Conservation (phyloP, 2,329 filamentous ascomycete species). For the Monosporascus ibericus region DNA sequence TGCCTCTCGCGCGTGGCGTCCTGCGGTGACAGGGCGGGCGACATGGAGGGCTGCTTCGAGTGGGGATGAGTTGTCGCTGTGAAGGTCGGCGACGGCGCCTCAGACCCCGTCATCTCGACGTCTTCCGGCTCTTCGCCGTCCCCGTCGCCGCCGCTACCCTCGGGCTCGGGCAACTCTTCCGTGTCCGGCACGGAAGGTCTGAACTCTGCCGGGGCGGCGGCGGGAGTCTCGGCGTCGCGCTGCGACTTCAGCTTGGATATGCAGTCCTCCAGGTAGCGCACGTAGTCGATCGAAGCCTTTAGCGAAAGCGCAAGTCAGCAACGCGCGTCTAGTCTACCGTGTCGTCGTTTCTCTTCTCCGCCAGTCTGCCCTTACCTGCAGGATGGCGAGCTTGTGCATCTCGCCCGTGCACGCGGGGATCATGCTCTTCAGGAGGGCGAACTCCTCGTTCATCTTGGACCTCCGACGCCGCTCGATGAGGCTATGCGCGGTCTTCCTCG, state of each 20-base stretch:
- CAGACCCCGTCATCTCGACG: constrained; percentile 57
- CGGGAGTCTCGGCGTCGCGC: constrained; percentile 29
- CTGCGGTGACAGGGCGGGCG: constrained; percentile 44
- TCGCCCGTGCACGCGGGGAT: constrained; percentile 94
- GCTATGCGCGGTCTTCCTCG: constrained; percentile 92
- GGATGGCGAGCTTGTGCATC: constrained; percentile 95
- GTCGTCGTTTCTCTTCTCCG: too few species aligned
- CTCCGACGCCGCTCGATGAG: constrained; percentile 83
- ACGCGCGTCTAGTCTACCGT: constrained; percentile 1
- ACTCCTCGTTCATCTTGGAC: constrained; percentile 99
- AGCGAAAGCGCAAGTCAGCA: neutral
- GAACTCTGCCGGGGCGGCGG: constrained; percentile 23
- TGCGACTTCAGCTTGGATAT: constrained; percentile 70
- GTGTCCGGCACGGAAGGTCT: constrained; percentile 21
- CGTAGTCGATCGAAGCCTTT: constrained; percentile 92
- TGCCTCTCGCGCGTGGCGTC: constrained; percentile 37
- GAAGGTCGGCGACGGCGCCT: constrained; percentile 42
- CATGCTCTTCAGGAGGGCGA: constrained; percentile 87
- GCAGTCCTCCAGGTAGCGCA: constrained; percentile 89
- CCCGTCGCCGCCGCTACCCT: constrained; percentile 26
- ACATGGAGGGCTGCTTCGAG: constrained; percentile 42
- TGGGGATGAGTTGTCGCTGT: constrained; percentile 26
- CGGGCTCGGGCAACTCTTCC: constrained; percentile 10
- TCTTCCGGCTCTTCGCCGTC: constrained; percentile 33
- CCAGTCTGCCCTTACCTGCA: constrained; percentile 59